Conservation (phyloP, 192 early-diverging fungal species). For the Podochytrium sp. region DNA sequence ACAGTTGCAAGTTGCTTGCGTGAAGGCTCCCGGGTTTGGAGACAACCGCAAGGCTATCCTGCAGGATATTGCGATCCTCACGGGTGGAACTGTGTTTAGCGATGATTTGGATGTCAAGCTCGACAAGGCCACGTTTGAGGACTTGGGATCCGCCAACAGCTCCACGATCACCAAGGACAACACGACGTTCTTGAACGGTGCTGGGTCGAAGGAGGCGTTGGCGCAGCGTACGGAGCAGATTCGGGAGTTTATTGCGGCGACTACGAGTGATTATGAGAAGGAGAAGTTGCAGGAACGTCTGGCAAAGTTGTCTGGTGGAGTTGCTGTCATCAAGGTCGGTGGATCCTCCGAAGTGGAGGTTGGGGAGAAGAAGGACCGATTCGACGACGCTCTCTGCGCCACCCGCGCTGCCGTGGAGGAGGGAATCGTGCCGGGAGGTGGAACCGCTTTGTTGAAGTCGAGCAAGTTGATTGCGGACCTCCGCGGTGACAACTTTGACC, state of each 20-base stretch:
- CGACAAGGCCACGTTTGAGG: conserved; percentile 88
- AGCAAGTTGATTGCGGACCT: conserved; percentile 77
- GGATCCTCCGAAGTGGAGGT: conserved; percentile 99
- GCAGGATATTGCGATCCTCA: conserved; percentile 95
- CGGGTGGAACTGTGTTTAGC: conserved; percentile 95
- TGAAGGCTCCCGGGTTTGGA: conserved; percentile 99
- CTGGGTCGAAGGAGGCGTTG: conserved; percentile 87
- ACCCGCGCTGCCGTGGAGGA: conserved; percentile 99
- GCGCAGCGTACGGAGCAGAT: conserved; percentile 96
- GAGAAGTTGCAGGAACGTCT: conserved; percentile 99
- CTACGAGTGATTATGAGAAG: conserved; percentile 96
- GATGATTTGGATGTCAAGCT: conserved; percentile 97
- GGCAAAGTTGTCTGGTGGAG: conserved; percentile 97
- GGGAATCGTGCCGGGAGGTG: conserved; percentile 99
- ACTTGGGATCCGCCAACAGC: conserved; percentile 87
- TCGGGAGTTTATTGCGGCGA: conserved; percentile 83
- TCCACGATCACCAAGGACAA: conserved; percentile 98
- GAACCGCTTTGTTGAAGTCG: conserved; percentile 95
- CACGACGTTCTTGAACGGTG: conserved; percentile 97
- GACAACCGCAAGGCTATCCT: conserved; percentile 99
- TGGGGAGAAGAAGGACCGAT: conserved; percentile 99
- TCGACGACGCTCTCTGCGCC: conserved; percentile 97
- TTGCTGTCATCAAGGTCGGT: conserved; percentile 99
- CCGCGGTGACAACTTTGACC: conserved; percentile 98
- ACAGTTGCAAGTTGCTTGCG: conserved; percentile 93